Conservation (phyloP, 2,329 filamentous ascomycete species). For the Fusarium musae region DNA sequence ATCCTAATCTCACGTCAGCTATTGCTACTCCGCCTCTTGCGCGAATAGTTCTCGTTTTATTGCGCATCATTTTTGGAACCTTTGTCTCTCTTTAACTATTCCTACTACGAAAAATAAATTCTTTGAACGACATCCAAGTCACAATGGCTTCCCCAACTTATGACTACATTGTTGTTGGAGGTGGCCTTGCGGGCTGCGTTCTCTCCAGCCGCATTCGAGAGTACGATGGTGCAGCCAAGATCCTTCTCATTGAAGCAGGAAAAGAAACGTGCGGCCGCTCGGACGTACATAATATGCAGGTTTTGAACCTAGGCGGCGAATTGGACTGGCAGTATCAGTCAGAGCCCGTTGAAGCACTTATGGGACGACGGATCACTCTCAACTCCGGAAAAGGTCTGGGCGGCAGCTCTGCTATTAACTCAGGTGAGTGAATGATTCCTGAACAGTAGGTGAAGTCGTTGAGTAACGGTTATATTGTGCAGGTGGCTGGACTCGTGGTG, state of each 20-base stretch:
- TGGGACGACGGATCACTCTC: constrained; percentile 40
- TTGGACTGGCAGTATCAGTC: constrained; percentile 52
- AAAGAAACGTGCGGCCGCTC: constrained; percentile 36
- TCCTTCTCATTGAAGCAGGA: constrained; percentile 55
- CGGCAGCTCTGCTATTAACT: constrained; percentile 55
- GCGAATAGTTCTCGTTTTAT: background rate
- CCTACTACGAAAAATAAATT: background rate
- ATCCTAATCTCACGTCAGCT: constrained; percentile 6
- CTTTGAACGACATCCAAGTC: accelerated
- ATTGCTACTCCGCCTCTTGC: background rate
- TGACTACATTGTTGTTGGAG: constrained; percentile 48
- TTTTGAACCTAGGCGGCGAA: constrained; percentile 45
- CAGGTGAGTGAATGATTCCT: constrained; percentile 26
- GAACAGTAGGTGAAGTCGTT: accelerated
- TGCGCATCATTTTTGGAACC: background rate
- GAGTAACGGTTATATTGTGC: background rate
- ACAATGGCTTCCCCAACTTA: constrained; percentile 15
- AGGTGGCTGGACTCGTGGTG: constrained; percentile 57
- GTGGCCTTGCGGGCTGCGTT: constrained; percentile 49
- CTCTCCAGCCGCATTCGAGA: constrained; percentile 47
- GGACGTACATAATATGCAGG: constrained; percentile 35
- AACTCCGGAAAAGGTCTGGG: constrained; percentile 54
- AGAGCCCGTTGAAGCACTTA: constrained; percentile 44
- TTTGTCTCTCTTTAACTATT: background rate
- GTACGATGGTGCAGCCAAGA: constrained; percentile 37